Evolutionary conservation across 1,139 yeast genomes (phyloP), one percentile per base, ranked within the genome.

Genomic region (Nakaseomyces bracarensis): DNA sequence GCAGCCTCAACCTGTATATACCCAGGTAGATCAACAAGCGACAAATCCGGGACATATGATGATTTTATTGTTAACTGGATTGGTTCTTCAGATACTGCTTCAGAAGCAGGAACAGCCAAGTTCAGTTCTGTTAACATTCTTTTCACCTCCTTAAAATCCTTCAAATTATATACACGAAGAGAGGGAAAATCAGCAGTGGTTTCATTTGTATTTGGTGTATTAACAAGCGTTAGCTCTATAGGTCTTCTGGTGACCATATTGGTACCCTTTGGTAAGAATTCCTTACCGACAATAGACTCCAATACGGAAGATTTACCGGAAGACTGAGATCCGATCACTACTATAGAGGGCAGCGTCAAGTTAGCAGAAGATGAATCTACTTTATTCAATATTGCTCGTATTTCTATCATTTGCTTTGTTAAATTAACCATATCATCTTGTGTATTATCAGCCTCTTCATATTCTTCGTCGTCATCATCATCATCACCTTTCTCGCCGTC

Each of bases 241-340:
- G 97, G 97, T 54, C 97, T 74, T 61, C 96, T 75, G 0, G 97
- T 89, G 18, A 89, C 96, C 96, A 89, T 89, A 59, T 89, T 89
- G 37, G 82, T 76, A 21, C 97, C 97, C 63, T 89, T 89, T 22
- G 97, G 97, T 46, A 89, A 67, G 54, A 89, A 89, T 56, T 89
- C 96, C 53, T 83, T 95, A 10, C 97, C 97, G 1, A 89, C 97
- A 46, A 89, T 82, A 13, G 95, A 77, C 60, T 89, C 97, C 46
- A 89, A 71, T 1, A 89, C 97, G 0, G 96, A 87, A 0, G 96
- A 84, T 62, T 89, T 89, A 41, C 99, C 99, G 40, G 96, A 85
- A 9, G 96, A 84, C 66, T 93, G 98, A 1, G 98, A 91, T 0
- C 99, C 98, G 51, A 93, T 77, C 1, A 93, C 98, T 14, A 93